Base-by-base conservation (phyloP, 345 rosid genomes). In the Eucalyptus leucophloia region DNA sequence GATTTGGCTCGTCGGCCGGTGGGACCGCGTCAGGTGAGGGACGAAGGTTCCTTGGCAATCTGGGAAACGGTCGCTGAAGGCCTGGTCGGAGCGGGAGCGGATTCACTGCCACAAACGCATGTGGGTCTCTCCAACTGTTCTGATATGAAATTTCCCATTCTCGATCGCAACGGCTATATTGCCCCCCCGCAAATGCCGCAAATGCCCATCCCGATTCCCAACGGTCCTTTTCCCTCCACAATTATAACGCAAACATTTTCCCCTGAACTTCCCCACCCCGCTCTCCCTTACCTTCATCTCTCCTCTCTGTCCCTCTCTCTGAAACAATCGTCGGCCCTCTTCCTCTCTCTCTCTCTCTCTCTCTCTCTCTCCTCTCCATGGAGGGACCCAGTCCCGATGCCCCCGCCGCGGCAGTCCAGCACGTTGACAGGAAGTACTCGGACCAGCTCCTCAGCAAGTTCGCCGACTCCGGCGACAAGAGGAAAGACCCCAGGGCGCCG, bases 361-460 rank as follows among this genome's bases (percentile, higher is more conserved):
- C 49, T 45, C 65, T 80, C 32, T 80, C 32, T 30, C 69, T 30
- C 56, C 62, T 86, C 58, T 34, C 42, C 85, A 60, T 50, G 83
- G 30, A 86, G 58, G 40, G 10, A 86, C 3, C 83, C 83, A n/a
- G 45, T 30, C 56, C 88, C 16, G 88, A 87, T n/a, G 12, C 16
- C 49, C 54, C 90, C 34, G 83, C 90, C 77, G 86, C 88, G 10
- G 87, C 89, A 21, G 95, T 94, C 92, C 97, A 96, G 40, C 96
- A 94, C 21, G 97, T 98, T 5, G 95, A 90, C 91, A 93, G 94
- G 90, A 98, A 93, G 85, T 95, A 98, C 19, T 98, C 99, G 1
- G 98, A 97, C 65, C 98, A 96, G 92, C 88, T 98, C 90, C 97
- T 97, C n/a, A 92, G 95, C 53, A 98, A 98, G 87, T 98, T 98